A percentile compares a stretch with the other conserved stretches of the same genome.
Conservation (phyloP, 495 filamentous ascomycete species). For the Podospora fimiseda region DNA sequence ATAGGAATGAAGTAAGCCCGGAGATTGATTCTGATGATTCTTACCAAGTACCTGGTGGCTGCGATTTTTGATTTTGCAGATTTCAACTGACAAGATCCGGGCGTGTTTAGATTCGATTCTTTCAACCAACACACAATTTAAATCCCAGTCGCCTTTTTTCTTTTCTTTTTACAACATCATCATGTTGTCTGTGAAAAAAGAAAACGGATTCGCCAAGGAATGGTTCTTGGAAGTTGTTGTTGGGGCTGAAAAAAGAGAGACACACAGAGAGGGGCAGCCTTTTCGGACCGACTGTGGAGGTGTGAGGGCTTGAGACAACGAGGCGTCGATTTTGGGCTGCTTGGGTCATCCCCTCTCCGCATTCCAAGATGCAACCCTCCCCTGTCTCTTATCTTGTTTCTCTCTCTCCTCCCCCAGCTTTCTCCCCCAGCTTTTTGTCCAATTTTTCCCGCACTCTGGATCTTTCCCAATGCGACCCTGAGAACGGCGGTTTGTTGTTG, state of each 20-base stretch:
- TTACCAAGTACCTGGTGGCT: too few species aligned
- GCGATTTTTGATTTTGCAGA: too few species aligned
- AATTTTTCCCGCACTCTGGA: conserved; percentile 13
- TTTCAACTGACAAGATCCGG: too few species aligned
- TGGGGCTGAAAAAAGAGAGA: not conserved
- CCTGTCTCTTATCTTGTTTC: too few species aligned
- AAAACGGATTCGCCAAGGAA: not conserved
- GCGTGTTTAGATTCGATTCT: too few species aligned
- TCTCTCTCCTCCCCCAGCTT: conserved; percentile 9
- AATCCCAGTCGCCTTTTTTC: too few species aligned
- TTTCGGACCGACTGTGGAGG: conserved; percentile 28
- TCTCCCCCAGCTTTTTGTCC: conserved; percentile 5
- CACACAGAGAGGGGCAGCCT: conserved; percentile 18
- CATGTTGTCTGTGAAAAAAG: too few species aligned
- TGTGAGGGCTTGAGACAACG: conserved; percentile 19
- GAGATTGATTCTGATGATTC: too few species aligned
- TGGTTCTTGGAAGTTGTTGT: not conserved
- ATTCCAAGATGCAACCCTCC: conserved; percentile 13
- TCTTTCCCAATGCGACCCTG: conserved; percentile 10
- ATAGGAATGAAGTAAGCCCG: too few species aligned
- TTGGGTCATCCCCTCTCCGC: conserved; percentile 23
- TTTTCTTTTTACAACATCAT: too few species aligned
- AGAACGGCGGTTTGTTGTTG: too few species aligned
- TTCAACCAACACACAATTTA: too few species aligned
- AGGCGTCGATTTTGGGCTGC: conserved; percentile 13